Conservation (phyloP, 345 rosid species). For the Acer campestre region DNA sequence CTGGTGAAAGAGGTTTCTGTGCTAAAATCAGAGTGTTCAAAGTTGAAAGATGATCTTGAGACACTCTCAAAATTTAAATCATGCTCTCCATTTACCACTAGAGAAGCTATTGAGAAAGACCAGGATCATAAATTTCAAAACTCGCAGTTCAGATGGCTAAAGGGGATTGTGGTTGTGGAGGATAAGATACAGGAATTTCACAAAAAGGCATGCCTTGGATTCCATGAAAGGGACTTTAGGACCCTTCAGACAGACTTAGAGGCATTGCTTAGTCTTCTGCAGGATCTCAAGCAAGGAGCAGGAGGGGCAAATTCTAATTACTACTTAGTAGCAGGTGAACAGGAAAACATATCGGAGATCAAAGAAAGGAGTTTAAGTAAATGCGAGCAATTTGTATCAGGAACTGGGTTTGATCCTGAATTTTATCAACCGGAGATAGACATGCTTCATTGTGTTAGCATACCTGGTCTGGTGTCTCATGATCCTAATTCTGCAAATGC, state of each 20-base stretch:
- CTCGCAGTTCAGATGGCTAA: conserved; percentile 58
- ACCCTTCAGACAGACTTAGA: conserved; percentile 67
- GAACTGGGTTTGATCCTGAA: conserved; percentile 59
- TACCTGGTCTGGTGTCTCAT: conserved; percentile 61
- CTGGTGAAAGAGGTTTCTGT: conserved; percentile 72
- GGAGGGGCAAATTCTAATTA: conserved; percentile 44
- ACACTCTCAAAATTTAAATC: conserved; percentile 38
- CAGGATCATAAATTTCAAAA: conserved; percentile 45
- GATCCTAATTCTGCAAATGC: conserved; percentile 59
- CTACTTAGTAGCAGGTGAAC: conserved; percentile 45
- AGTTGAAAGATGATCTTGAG: conserved; percentile 73
- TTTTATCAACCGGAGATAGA: conserved; percentile 72
- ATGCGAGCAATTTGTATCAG: conserved; percentile 45
- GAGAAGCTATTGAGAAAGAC: conserved; percentile 38
- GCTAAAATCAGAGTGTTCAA: conserved; percentile 78
- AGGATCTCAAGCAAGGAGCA: conserved; percentile 72
- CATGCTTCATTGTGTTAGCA: conserved; percentile 66
- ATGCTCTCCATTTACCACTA: conserved; percentile 33
- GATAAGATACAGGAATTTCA: conserved; percentile 72
- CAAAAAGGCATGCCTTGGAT: conserved; percentile 64
- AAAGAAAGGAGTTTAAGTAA: conserved; percentile 45
- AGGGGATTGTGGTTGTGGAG: conserved; percentile 71
- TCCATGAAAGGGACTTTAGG: conserved; percentile 65
- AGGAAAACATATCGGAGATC: conserved; percentile 31
- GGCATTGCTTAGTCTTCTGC: conserved; percentile 55